Conservation (phyloP, 176 grass and related monocot genomes). For the Typha latifolia region DNA sequence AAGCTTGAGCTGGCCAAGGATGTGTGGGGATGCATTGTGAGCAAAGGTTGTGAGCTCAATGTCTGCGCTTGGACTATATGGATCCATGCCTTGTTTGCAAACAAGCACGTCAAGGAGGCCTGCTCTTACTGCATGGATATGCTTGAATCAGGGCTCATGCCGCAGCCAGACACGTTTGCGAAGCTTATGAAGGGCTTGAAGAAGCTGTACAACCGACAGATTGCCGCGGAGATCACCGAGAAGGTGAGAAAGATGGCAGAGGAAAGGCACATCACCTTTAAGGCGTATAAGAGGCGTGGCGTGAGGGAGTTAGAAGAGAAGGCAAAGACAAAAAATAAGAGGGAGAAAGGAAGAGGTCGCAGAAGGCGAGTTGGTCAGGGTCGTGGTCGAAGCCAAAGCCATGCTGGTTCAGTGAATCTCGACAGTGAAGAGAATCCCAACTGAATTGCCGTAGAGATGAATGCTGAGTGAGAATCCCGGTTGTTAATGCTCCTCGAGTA, state of each 20-base stretch:
- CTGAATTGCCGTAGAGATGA: constrained; percentile 9
- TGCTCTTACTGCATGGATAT: constrained; percentile 83
- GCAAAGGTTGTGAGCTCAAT: constrained; percentile 74
- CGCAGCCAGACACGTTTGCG: constrained; percentile 75
- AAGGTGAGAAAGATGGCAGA: constrained; percentile 81
- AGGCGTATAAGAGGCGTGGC: constrained; percentile 91
- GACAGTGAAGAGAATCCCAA: constrained; percentile 21
- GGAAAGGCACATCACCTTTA: constrained; percentile 85
- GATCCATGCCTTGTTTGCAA: constrained; percentile 73
- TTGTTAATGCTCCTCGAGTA: no score
- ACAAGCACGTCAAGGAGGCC: constrained; percentile 78
- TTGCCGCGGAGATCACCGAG: constrained; percentile 83
- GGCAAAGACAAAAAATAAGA: constrained; percentile 49
- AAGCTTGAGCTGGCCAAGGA: constrained; percentile 89
- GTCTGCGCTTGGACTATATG: constrained; percentile 86
- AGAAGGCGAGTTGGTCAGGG: constrained; percentile 1
- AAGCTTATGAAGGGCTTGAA: constrained; percentile 87
- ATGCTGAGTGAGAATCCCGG: neutral
- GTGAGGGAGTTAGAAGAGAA: constrained; percentile 70
- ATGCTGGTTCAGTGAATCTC: constrained; percentile 15
- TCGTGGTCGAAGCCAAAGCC: neutral
- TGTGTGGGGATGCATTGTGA: constrained; percentile 68
- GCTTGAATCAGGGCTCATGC: constrained; percentile 84
- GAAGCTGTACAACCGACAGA: constrained; percentile 76
- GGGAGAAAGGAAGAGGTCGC: constrained; percentile 20